Evolutionary conservation across 352 stramenopile genomes (phyloP), one percentile per base, ranked within the genome.

Genomic region (Globisporangium irregulare): DNA sequence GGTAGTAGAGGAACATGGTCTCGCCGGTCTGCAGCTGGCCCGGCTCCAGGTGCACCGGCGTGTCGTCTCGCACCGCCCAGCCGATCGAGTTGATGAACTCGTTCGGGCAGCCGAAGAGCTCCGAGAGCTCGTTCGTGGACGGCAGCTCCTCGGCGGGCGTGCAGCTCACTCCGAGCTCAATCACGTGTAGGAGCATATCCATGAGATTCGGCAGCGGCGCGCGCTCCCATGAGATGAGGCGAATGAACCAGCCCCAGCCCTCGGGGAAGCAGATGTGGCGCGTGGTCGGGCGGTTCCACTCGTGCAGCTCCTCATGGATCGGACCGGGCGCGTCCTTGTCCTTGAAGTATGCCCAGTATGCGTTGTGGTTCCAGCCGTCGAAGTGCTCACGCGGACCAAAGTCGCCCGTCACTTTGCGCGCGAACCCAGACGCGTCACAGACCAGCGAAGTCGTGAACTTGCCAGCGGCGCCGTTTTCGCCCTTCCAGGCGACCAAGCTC

Each of bases 271-370:
- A 56, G 50, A 56, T 56, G 22, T 56, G 50, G 50, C 50, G 50
- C 50, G 50, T 56, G 7, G 50, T 56, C 22, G 50, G 50, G 27
- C 8, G 50, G 22, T 56, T 9, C 50, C 50, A 56, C 50, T 56
- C 50, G 50, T 32, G 50, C 22, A 56, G 22, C 1, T 18, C 50
- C 7, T 56, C 50, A 22, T 56, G 50, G 22, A 56, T 56, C 50
- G 50, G 50, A 0, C 50, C 50, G 12, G 50, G 50, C 22, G 15
- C 9, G 7, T 56, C 22, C 22, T 56, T 56, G n/a, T 56, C 50
- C 50, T 56, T 56, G 50, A 56, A 56, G 50, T 56, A 56, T 22
- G 50, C 50, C 50, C 50, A 56, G 50, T 56, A 32, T 22, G 50
- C 50, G 50, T 56, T 56, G 50, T 56, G 50, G 50, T 56, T 56